These are phyloP conservation scores for Rutstroemia sp. DNA, from an alignment of 2,329 filamentous ascomycete genomes.

Conservation along the genomic window DNA sequence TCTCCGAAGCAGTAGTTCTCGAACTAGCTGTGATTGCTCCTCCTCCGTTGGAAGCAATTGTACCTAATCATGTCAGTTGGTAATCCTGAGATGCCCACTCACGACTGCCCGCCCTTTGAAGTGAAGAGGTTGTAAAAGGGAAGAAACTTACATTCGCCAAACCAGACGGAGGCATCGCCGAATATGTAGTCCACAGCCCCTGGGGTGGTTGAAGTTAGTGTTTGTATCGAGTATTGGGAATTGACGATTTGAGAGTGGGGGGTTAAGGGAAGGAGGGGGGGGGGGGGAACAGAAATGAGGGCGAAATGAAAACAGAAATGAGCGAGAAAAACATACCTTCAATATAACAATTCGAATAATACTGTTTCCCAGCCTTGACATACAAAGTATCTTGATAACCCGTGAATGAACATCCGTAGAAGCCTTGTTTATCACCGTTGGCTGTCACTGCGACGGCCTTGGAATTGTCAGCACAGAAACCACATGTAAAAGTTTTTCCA, in stretches of 20 bases:
- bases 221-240: not conserved
- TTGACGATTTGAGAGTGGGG: too few relatives aligned
- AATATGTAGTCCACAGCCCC: slow-evolving; percentile 6
- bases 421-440: slow-evolving; percentile 39
- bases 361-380: slow-evolving; percentile 40
- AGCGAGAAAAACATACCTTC: slow-evolving; percentile 32
- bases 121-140: too few relatives aligned
- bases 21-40: slow-evolving; percentile 2
- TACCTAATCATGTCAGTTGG: not conserved
- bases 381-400: slow-evolving; percentile 49
- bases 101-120: too few relatives aligned
- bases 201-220: not conserved
- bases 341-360: slow-evolving; percentile 48
- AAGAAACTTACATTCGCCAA: not conserved
- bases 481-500: too few relatives aligned
- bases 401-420: slow-evolving; percentile 45
- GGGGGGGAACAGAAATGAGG: too few relatives aligned
- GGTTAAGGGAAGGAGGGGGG: too few relatives aligned
- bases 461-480: not conserved
- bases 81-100: not conserved
- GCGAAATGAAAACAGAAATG: too few relatives aligned
- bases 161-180: slow-evolving; percentile 2
- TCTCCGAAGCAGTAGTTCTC: not conserved
- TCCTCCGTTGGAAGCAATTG: not conserved
- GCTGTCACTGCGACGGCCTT: slow-evolving; percentile 47